These are phyloP conservation scores for Phytophthora tubulina DNA, from an alignment of 352 stramenopile species.

Conservation along the genomic window DNA sequence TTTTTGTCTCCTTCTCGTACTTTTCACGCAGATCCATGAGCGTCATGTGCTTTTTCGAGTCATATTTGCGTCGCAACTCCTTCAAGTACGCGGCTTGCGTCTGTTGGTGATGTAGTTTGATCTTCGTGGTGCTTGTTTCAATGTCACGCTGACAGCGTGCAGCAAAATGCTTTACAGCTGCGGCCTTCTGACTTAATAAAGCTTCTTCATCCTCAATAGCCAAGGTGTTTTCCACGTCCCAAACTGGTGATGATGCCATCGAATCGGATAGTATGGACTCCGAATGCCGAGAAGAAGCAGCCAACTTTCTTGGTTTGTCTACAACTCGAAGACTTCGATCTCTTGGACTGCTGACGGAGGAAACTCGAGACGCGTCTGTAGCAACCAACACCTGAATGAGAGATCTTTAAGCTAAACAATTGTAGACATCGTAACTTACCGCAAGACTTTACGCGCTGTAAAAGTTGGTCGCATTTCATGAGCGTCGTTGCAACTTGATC, in stretches of 20 bases:
- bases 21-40: conserved; percentile 57
- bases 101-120: conserved; percentile 47
- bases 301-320: conserved; percentile 1
- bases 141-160: conserved; percentile 50
- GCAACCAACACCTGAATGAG: neutral
- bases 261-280: conserved; percentile 27
- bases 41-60: conserved; percentile 69
- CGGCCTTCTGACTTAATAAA: conserved; percentile 44
- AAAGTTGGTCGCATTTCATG: conserved; percentile 59
- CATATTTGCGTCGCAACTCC: conserved; percentile 70
- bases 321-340: conserved; percentile 15
- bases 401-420: neutral
- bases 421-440: conserved; percentile 24
- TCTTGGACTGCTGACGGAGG: conserved; percentile 29
- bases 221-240: conserved; percentile 12
- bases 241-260: conserved; percentile 7
- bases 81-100: conserved; percentile 51
- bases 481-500: conserved; percentile 69
- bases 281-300: conserved; percentile 19
- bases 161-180: conserved; percentile 47
- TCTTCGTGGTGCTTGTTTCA: conserved; percentile 36
- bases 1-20: conserved; percentile 65
- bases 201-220: conserved; percentile 39
- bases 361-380: conserved; percentile 31
- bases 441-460: conserved; percentile 44